Conservation (phyloP, 1,139 yeast genomes). For the Diutina neorugosa region DNA sequence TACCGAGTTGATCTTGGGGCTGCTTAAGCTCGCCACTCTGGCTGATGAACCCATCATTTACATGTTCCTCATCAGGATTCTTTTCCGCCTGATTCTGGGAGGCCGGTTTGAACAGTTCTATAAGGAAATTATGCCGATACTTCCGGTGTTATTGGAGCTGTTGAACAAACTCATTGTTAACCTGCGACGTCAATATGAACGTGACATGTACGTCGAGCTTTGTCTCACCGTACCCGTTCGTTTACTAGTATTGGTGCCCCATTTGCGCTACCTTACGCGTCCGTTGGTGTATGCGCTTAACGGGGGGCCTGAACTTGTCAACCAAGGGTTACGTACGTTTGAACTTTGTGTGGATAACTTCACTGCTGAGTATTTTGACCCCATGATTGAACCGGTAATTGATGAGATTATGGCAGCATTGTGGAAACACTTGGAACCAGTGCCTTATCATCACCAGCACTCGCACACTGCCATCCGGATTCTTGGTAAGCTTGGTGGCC, state of each 20-base stretch:
- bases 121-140: slow-evolving; percentile 82
- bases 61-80: slow-evolving; percentile 75
- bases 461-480: slow-evolving; percentile 91
- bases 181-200: slow-evolving; percentile 79
- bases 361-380: slow-evolving; percentile 94
- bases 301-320: slow-evolving; percentile 82
- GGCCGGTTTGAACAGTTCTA: slow-evolving; percentile 88
- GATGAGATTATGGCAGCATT: slow-evolving; percentile 89
- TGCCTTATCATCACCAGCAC: slow-evolving; percentile 87
- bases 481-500: slow-evolving; percentile 90
- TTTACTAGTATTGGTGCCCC: slow-evolving; percentile 86
- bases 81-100: slow-evolving; percentile 92
- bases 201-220: slow-evolving; percentile 87
- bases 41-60: slow-evolving; percentile 88
- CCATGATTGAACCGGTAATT: slow-evolving; percentile 89
- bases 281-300: slow-evolving; percentile 87
- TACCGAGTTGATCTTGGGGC: slow-evolving; percentile 68
- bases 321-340: slow-evolving; percentile 87
- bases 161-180: slow-evolving; percentile 73
- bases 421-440: slow-evolving; percentile 84
- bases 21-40: slow-evolving; percentile 70
- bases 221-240: slow-evolving; percentile 95
- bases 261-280: slow-evolving; percentile 72
- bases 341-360: slow-evolving; percentile 95
- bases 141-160: slow-evolving; percentile 78